These are phyloP conservation scores for Fraxinus americana DNA, from an alignment of 257 asterid genomes.

Conservation along the genomic window DNA sequence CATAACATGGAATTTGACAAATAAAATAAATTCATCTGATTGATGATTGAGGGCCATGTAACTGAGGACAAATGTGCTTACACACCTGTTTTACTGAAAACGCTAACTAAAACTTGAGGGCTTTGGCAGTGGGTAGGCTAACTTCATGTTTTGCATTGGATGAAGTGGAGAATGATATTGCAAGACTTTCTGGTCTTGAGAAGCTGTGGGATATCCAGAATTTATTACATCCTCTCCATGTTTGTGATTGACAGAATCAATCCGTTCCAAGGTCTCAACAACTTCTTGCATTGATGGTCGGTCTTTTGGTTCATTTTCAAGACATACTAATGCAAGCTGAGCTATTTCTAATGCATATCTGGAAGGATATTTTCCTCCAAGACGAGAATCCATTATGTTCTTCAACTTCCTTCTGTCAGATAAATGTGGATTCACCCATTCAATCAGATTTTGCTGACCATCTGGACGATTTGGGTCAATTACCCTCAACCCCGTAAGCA, in stretches of 20 bases:
- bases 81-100: neutral
- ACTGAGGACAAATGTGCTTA: neutral
- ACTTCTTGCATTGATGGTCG: slow-evolving; percentile 13
- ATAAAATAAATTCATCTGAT: too few species aligned
- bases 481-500: slow-evolving; percentile 8
- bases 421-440: slow-evolving; percentile 15
- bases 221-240: neutral
- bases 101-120: neutral
- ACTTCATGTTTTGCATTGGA: neutral
- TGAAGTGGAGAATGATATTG: neutral
- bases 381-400: slow-evolving; percentile 9
- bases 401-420: neutral
- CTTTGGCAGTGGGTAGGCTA: neutral
- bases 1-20: too few species aligned
- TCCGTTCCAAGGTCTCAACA: slow-evolving; percentile 4
- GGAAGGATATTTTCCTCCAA: slow-evolving; percentile 15
- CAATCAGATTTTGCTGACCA: slow-evolving; percentile 2
- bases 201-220: neutral
- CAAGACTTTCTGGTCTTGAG: neutral
- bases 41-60: neutral
- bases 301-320: slow-evolving; percentile 5
- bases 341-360: slow-evolving; percentile 1
- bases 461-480: slow-evolving; percentile 5
- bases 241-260: neutral
- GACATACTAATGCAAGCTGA: slow-evolving; percentile 10